Evolutionary conservation across 495 filamentous ascomycete species (phyloP).

Genomic region (Penicillium cosmopolitanum): DNA sequence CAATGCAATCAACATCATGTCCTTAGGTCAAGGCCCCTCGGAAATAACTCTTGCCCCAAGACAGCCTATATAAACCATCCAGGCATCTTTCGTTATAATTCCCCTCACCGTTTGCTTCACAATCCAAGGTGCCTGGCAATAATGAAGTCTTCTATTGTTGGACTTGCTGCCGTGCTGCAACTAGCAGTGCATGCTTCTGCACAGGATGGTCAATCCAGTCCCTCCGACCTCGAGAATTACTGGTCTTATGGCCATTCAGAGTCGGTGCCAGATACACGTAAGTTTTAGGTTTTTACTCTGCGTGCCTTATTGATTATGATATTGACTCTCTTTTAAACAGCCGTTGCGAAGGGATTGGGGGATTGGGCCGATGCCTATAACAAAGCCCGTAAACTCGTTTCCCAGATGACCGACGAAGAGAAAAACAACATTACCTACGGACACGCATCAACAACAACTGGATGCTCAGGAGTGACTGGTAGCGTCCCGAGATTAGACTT

Average conservation of each 20-base stretch:
- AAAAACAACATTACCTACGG: constrained; percentile 55
- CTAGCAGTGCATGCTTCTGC: not conserved
- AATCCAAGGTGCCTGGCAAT: not conserved
- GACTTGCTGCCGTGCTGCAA: constrained; percentile 1
- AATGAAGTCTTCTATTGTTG: constrained; percentile 1
- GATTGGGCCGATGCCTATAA: constrained; percentile 54
- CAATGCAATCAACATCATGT: not conserved
- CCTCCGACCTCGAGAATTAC: not conserved
- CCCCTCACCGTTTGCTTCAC: not conserved
- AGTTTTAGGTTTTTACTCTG: not conserved
- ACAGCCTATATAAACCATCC: not conserved
- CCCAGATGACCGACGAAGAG: constrained; percentile 61
- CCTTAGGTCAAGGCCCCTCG: not conserved
- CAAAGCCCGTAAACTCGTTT: constrained; percentile 57
- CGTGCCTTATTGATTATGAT: not conserved
- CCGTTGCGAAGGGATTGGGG: constrained; percentile 51
- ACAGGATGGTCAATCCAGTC: constrained; percentile 2
- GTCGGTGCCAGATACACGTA: not conserved
- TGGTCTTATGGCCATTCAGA: constrained; percentile 7
- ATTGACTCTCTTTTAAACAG: constrained; percentile 7
- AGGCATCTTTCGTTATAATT: not conserved
- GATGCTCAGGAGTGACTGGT: constrained; percentile 60
- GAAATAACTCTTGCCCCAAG: not conserved
- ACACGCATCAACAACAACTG: constrained; percentile 58
- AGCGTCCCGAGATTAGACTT: constrained; percentile 57